Base-by-base conservation (phyloP, 169 alveolate species). In the Eimeria necatrix region DNA sequence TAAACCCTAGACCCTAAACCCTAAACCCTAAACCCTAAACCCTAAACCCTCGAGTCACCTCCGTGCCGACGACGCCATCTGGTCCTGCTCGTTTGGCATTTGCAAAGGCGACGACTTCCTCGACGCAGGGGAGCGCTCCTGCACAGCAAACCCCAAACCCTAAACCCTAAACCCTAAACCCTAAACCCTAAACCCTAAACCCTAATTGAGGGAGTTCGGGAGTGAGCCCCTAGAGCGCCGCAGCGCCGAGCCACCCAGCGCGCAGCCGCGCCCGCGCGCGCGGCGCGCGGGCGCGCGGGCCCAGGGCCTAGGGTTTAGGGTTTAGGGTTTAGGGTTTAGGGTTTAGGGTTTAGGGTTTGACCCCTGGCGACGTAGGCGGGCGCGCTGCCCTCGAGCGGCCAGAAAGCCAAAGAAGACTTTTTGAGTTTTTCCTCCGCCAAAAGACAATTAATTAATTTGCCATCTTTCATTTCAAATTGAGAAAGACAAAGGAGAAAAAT, bases 1-100 rank as follows among this genome's bases (percentile, higher is more conserved):
- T n/a, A n/a, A n/a, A n/a, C n/a, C n/a, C n/a, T n/a, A n/a, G n/a
- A 61, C 73, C 73, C 73, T 61, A 61, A 61, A 61, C 73, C 73
- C 73, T 61, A 61, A 7, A 61, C n/a, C 73, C n/a, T 61, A 61
- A 61, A 61, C 73, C 73, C 73, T 61, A 61, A 61, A 61, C 73
- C 73, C 73, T 61, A 61, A 61, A 61, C 73, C 73, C 73, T 61
- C 4, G n/a, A 61, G 6, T 12, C 18, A 18, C 64, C 64, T 56
- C 64, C 8, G 64, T 56, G 64, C 64, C 64, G 14, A 56, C 64
- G 14, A 56, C 14, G 64, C 64, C 64, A 14, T 56, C 64, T 56
- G 64, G 64, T 56, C 64, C 64, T 14, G 64, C 64, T 9, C 64
- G 64, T 14, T 14, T 8, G 8, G 64, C 14, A 14, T 56, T 56